Evolutionary conservation across 345 rosid species (phyloP).

Genomic region (Linum tenue): DNA sequence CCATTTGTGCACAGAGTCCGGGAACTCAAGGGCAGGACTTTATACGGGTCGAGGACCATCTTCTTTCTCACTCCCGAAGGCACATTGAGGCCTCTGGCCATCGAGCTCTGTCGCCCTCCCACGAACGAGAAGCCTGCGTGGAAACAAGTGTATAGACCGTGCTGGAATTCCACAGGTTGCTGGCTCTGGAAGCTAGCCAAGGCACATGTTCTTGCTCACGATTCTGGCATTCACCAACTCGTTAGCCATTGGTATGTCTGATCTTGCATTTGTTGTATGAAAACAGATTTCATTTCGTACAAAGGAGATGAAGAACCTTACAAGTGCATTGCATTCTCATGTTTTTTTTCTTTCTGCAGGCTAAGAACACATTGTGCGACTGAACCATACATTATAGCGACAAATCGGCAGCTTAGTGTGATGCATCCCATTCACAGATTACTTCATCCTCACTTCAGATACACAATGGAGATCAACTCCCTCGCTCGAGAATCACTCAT

Average conservation of each 20-base stretch:
- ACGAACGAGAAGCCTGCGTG: slow-evolving; percentile 2
- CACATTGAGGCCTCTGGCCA: slow-evolving; percentile 3
- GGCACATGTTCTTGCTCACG: slow-evolving; percentile 5
- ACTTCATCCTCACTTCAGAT: slow-evolving; percentile 91
- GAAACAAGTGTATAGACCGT: slow-evolving; percentile 1
- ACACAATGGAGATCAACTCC: slow-evolving; percentile 83
- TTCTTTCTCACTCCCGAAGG: slow-evolving; percentile 1
- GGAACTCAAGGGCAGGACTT: slow-evolving; percentile 2
- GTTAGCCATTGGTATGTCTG: neutral
- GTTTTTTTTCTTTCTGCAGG: slow-evolving; percentile 23
- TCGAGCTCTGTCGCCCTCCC: slow-evolving; percentile 4
- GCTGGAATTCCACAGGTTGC: neutral
- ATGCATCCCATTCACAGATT: slow-evolving; percentile 90
- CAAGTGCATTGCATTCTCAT: too few species aligned
- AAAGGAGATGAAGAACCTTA: too few species aligned
- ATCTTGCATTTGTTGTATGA: too few species aligned
- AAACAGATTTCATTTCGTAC: too few species aligned
- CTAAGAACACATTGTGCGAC: slow-evolving; percentile 70
- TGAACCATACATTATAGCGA: slow-evolving; percentile 90
- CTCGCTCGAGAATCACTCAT: slow-evolving; percentile 68
- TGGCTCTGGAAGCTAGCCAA: slow-evolving; percentile 4
- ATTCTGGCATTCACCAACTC: slow-evolving; percentile 1
- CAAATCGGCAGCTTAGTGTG: slow-evolving; percentile 85
- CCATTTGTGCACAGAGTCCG: slow-evolving; percentile 8
- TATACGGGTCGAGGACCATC: slow-evolving; percentile 6